A percentile compares a stretch with the other conserved stretches of the same genome.
Conservation (phyloP, 495 filamentous ascomycete genomes). For the Wilcoxina mikolae region DNA sequence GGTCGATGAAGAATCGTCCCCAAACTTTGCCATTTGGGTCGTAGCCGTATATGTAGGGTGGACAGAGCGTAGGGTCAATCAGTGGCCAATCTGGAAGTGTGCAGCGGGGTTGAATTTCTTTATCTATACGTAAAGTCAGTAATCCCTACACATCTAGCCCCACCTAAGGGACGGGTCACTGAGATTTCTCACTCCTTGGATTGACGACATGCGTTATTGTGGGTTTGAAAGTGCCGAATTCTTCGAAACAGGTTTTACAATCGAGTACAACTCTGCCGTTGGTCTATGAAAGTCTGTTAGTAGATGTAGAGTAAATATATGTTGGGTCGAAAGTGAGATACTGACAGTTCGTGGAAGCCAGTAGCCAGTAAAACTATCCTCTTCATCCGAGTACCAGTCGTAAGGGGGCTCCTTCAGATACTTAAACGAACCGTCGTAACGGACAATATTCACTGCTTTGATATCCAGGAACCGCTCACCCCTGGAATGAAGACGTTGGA, state of each 20-base stretch:
- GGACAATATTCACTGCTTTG: background rate
- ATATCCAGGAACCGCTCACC: background rate
- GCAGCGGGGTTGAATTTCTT: constrained; percentile 23
- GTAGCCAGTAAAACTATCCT: background rate
- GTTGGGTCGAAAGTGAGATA: too few species aligned
- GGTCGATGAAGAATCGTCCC: constrained; percentile 33
- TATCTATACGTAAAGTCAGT: background rate
- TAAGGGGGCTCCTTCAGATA: background rate
- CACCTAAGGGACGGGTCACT: background rate
- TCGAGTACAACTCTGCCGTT: constrained; percentile 30
- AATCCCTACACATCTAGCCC: background rate
- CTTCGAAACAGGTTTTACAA: constrained; percentile 30
- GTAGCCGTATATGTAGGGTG: constrained; percentile 35
- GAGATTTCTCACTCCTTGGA: background rate
- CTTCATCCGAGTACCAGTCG: background rate
- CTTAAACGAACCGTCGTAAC: background rate
- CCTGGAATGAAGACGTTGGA: too few species aligned
- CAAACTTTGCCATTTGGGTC: constrained; percentile 36
- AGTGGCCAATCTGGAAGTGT: constrained; percentile 9
- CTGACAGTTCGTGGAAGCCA: too few species aligned
- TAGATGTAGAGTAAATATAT: too few species aligned
- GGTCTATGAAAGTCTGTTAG: too few species aligned
- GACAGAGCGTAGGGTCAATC: constrained; percentile 31
- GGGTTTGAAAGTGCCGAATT: too few species aligned
- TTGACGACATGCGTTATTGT: too few species aligned